Evolutionary conservation across 1,284 basidiomycete genomes (phyloP).

Genomic region (Malassezia pachydermatis): DNA sequence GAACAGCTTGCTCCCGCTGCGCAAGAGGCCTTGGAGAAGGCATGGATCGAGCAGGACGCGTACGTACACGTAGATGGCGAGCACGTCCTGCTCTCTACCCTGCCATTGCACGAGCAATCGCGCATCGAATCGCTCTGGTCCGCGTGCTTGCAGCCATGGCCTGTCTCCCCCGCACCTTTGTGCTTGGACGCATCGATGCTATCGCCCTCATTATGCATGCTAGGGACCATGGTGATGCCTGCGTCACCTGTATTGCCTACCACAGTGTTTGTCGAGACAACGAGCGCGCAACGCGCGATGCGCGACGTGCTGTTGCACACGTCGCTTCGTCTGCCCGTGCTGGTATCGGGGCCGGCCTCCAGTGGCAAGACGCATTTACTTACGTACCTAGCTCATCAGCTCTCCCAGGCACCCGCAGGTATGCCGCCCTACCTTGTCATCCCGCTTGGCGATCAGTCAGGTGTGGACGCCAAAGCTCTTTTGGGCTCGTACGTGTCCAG

Average conservation of each 20-base stretch:
- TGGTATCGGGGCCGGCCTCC: conserved; percentile 77
- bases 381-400: conserved; percentile 56
- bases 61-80: neutral
- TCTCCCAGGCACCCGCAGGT: conserved; percentile 13
- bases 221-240: neutral
- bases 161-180: neutral
- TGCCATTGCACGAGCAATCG: conserved; percentile 5
- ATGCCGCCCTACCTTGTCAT: conserved; percentile 66
- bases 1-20: conserved; percentile 23
- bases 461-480: conserved; percentile 79
- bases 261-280: conserved; percentile 55
- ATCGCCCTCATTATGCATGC: neutral
- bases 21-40: conserved; percentile 22
- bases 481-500: conserved; percentile 91
- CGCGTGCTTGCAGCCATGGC: neutral
- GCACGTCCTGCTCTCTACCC: neutral
- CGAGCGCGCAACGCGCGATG: conserved; percentile 57
- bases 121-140: conserved; percentile 10
- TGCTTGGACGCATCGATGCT: too few species aligned
- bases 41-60: conserved; percentile 12
- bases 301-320: conserved; percentile 59
- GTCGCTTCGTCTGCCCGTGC: conserved; percentile 63
- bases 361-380: conserved; percentile 80
- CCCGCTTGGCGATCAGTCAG: conserved; percentile 58
- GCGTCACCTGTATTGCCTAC: neutral